Evolutionary conservation across 345 rosid genomes (phyloP), one percentile per base, ranked within the genome.

Genomic region (Kernera saxatilis): DNA sequence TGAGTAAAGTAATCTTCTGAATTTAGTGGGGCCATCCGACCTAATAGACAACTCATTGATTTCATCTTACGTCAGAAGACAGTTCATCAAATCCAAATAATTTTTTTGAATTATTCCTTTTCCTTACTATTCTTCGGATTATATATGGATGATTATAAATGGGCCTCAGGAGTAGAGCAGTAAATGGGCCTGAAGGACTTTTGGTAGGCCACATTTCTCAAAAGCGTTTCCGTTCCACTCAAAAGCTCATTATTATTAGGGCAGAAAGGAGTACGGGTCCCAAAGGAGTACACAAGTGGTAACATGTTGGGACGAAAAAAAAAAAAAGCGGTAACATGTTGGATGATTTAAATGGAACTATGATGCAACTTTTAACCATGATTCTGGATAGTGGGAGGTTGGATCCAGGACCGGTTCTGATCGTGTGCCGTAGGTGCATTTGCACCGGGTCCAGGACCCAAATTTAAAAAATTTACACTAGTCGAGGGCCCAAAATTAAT

Each of bases 11-110:
- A 65, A 56, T 73, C 14, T 65, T 56, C 41, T 14, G 33, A 72
- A 65, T 54, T 46, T 56, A 33, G 61, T 74, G 71, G 73, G 66
- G 46, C 10, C 27, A 57, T 67, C 53, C 53, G 61, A 73, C 60
- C 72, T 57, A 48, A 73, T 58, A 66, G 72, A 73, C 77, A 74
- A 74, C 77, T 66, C 77, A 67, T 66, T 74, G 72, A 49, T 49
- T 57, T 57, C 60, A 57, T 74, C 61, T 74, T 74, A 66, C 72
- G 72, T 66, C 77, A 66, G 27, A 37, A 37, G 36, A 39, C 72
- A 74, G 61, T 27, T 74, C 77, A 74, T 65, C 35, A 21, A 54
- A 45, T 21, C 66, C 77, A 6, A 56, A 54, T 64, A 43, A 53
- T 22, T 52, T 63, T 53, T 62, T 33, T 23, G 14, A 53, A 40